These are phyloP conservation scores for Lentinula edodes DNA, from an alignment of 768 basidiomycete species.

Conservation along the genomic window DNA sequence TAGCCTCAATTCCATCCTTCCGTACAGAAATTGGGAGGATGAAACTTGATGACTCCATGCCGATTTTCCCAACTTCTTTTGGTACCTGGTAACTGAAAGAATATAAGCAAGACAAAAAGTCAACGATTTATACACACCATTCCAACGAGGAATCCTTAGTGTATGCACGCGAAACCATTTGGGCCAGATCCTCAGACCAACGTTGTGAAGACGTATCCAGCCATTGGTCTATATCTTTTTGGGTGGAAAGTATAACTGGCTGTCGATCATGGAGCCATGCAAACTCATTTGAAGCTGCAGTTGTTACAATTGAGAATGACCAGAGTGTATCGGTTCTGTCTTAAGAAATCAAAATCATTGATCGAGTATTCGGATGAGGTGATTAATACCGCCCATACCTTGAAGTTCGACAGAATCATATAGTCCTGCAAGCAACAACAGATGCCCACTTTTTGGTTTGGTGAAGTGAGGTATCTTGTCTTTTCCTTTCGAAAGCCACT, in stretches of 20 bases:
- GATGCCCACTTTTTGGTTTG: slow-evolving; percentile 56
- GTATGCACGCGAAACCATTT: slow-evolving; percentile 53
- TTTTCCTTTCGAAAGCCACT: slow-evolving; percentile 84
- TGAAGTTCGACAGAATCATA: slow-evolving; percentile 72
- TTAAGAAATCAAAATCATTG: slow-evolving; percentile 16
- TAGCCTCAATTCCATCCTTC: slow-evolving; percentile 81
- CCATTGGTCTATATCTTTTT: slow-evolving; percentile 65
- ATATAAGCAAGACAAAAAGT: not conserved
- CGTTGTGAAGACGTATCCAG: slow-evolving; percentile 65
- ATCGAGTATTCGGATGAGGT: not conserved
- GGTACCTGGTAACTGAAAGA: slow-evolving; percentile 75
- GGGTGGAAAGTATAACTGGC: slow-evolving; percentile 69
- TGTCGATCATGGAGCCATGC: slow-evolving; percentile 90
- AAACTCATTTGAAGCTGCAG: slow-evolving; percentile 61
- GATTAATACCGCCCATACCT: slow-evolving; percentile 30
- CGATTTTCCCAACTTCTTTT: slow-evolving; percentile 87
- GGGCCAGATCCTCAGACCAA: slow-evolving; percentile 59
- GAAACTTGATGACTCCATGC: slow-evolving; percentile 75
- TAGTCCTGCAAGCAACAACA: slow-evolving; percentile 86
- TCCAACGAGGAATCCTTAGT: slow-evolving; percentile 48
- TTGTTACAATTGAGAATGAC: slow-evolving; percentile 91
- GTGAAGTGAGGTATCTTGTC: slow-evolving; percentile 42
- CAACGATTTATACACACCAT: slow-evolving; percentile 44
- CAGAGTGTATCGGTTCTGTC: slow-evolving; percentile 55
- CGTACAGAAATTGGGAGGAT: slow-evolving; percentile 74